phyloP scores from a whole-genome alignment of 495 filamentous ascomycete species.

The Xanthoparmelia taractica region DNA sequence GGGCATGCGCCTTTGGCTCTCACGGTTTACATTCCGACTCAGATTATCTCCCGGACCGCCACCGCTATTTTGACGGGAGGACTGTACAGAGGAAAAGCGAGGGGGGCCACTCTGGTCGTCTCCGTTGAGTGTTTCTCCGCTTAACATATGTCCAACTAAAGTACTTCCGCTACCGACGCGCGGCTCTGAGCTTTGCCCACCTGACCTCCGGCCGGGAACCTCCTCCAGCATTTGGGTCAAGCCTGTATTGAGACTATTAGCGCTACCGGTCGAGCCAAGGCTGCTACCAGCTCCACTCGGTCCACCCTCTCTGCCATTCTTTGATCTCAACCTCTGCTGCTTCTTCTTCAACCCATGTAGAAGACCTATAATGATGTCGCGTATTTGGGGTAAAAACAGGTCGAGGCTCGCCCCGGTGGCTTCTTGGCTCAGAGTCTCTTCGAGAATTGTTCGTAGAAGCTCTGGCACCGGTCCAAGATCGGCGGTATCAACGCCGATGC shows the following conservation, averaged over 20 bases:
- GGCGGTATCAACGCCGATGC: slow-evolving; percentile 87
- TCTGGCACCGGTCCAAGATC: slow-evolving; percentile 96
- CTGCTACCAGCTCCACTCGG: slow-evolving; percentile 32
- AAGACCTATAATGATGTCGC: slow-evolving; percentile 96
- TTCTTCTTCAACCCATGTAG: slow-evolving; percentile 94
- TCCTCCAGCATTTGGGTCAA: slow-evolving; percentile 63
- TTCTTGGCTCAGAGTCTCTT: slow-evolving; percentile 94
- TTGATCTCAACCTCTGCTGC: slow-evolving; percentile 81
- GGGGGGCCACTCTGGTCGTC: slow-evolving; percentile 41
- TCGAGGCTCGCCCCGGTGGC: slow-evolving; percentile 88
- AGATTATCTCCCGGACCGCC: slow-evolving; percentile 5
- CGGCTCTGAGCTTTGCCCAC: slow-evolving; percentile 31
- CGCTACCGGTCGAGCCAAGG: slow-evolving; percentile 40
- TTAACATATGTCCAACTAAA: slow-evolving; percentile 15
- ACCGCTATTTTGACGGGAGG: slow-evolving; percentile 21
- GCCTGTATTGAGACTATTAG: slow-evolving; percentile 50
- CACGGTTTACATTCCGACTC: slow-evolving; percentile 35
- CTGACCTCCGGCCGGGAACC: slow-evolving; percentile 33
- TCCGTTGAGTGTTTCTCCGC: slow-evolving; percentile 31
- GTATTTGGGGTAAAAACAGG: slow-evolving; percentile 80
- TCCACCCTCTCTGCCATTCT: slow-evolving; percentile 61
- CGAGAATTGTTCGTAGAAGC: slow-evolving; percentile 76
- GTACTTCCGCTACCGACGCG: slow-evolving; percentile 44
- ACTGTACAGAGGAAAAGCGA: slow-evolving; percentile 37
- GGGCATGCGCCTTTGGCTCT: slow-evolving; percentile 43